Base-by-base conservation (phyloP, 202 grass and related monocot species). In the Schoenoplectus tabernaemontani region DNA sequence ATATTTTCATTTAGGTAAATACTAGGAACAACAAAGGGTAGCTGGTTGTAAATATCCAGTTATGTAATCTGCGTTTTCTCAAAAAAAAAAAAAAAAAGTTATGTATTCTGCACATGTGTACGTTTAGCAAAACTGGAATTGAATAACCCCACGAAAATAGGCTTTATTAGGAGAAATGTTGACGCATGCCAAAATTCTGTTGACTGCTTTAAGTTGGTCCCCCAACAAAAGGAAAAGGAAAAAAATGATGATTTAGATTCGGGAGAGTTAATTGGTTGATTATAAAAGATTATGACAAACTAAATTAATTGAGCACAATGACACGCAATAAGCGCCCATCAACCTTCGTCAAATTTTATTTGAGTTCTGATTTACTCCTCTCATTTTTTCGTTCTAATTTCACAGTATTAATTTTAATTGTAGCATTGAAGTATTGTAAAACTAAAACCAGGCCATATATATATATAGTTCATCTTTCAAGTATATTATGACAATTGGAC, bases 131-230 rank as follows among this genome's bases (percentile, higher is more conserved):
- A 73, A 30, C 10, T 50, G n/a, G 50, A 41, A 69, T 44, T 7
- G 10, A 46, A 69, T 42, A 43, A 1, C 0, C 4, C 15, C 15
- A 73, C 53, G 13, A 73, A 59, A 39, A 15, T 41, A 42, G 34
- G 75, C 56, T 78, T 59, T 78, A 24, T 59, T 59, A 39, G 36
- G 51, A 59, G 54, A 42, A 59, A 78, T 36, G 8, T 78, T 26
- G 16, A 78, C 75, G 75, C 75, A 78, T 78, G 75, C 75, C 1
- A 17, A 60, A 54, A 5, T 78, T n/a, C 0, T 61, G 51, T 78
- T 78, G 75, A 60, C 75, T 78, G 54, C 75, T 78, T 78, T 78
- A 41, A 78, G n/a, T 51, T 33, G 69, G 69, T 53, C 69, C 69
- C 64, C 69, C 43, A 73, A 9, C 65, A 70, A 70, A 70, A 69